phyloP scores from a whole-genome alignment of 78 protist species.

The Bigelowiella natans region DNA sequence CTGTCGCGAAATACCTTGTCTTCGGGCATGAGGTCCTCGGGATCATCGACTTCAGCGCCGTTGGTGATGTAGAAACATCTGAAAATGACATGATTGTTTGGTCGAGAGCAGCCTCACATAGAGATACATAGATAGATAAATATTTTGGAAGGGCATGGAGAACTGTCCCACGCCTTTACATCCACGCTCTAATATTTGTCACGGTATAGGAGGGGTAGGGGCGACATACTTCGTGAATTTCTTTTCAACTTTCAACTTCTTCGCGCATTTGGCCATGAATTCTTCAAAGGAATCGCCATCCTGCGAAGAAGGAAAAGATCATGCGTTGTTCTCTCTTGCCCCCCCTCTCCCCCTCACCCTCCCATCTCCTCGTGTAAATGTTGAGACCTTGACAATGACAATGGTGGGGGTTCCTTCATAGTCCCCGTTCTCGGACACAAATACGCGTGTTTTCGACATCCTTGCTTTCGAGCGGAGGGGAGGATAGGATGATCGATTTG shows the following conservation, averaged over 20 bases:
- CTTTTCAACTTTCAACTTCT: neutral
- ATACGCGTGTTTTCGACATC: neutral
- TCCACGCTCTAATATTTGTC: too few relatives aligned
- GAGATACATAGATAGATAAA: too few relatives aligned
- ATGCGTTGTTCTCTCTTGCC: too few relatives aligned
- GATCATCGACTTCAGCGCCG: neutral
- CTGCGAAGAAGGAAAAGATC: neutral
- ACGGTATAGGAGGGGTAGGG: neutral
- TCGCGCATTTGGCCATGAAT: neutral
- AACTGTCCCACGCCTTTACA: too few relatives aligned
- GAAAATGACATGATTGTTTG: neutral
- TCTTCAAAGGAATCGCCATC: neutral
- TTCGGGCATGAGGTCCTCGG: neutral
- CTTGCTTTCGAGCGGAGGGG: too few relatives aligned
- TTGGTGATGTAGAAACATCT: neutral
- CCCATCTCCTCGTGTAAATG: neutral
- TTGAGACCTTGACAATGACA: neutral
- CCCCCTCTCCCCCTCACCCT: too few relatives aligned
- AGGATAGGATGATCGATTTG: too few relatives aligned
- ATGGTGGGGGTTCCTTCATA: neutral
- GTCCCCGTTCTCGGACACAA: neutral
- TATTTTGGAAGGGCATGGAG: too few relatives aligned
- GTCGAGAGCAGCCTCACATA: neutral
- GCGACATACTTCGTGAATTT: neutral
- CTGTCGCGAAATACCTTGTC: neutral